Evolutionary conservation across 2,329 filamentous ascomycete genomes (phyloP).

Genomic region (Talaromyces marneffei): DNA sequence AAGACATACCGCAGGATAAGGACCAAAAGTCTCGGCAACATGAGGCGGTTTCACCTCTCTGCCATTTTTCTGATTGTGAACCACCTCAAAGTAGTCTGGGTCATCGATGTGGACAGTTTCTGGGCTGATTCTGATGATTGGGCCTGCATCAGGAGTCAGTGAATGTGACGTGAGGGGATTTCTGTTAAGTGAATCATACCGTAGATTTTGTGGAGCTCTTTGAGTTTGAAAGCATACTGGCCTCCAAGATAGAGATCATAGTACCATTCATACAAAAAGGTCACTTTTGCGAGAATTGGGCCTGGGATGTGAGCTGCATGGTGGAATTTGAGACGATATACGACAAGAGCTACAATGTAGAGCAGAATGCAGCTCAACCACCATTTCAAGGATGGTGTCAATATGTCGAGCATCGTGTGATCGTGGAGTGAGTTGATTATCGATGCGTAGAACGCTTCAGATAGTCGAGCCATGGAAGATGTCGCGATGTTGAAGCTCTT

Average conservation of each 20-base stretch:
- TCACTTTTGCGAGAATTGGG: constrained; percentile 27
- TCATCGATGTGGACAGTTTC: constrained; percentile 29
- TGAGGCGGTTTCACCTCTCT: background rate
- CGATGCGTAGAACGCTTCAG: background rate
- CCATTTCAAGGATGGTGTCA: background rate
- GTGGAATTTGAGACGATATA: constrained; percentile 26
- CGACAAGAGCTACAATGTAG: constrained; percentile 4
- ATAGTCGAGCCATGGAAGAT: background rate
- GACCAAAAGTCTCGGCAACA: background rate
- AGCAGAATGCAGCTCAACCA: background rate
- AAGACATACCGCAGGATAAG: background rate
- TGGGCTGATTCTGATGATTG: constrained; percentile 29
- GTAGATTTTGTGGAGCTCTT: constrained; percentile 23
- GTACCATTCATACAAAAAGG: constrained; percentile 26
- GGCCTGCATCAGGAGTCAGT: constrained; percentile 20
- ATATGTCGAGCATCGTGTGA: background rate
- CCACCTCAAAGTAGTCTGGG: constrained; percentile 22
- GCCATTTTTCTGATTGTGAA: background rate
- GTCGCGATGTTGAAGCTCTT: background rate
- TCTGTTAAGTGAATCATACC: constrained; percentile 20
- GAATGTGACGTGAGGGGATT: constrained; percentile 9
- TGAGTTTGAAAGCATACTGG: constrained; percentile 20
- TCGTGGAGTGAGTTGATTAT: background rate
- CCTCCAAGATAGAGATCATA: constrained; percentile 21
- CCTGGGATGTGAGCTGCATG: constrained; percentile 28